Percentiles rank a stretch among this genome's conserved stretches.
Evolutionary conservation across 352 stramenopile genomes (phyloP).

Genomic region (Phytopythium helicoides): DNA sequence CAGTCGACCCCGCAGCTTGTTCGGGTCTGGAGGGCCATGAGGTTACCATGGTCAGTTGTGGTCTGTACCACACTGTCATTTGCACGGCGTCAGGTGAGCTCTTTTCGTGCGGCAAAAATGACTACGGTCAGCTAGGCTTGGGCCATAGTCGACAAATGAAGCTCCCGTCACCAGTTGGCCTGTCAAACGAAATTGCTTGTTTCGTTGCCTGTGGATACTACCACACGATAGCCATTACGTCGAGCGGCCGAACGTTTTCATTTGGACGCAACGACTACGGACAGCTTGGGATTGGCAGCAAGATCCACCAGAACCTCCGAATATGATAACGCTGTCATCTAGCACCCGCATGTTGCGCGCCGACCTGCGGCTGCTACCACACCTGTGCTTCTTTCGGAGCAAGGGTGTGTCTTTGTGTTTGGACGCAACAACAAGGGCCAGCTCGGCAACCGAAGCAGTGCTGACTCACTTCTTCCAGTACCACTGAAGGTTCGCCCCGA

Average conservation of each 20-base stretch:
- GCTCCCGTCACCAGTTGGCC: conserved; percentile 42
- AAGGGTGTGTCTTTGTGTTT: conserved; percentile 84
- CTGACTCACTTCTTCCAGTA: conserved; percentile 78
- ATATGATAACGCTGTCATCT: conserved; percentile 61
- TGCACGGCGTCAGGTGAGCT: conserved; percentile 67
- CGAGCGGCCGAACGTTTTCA: conserved; percentile 59
- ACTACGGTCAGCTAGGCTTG: conserved; percentile 83
- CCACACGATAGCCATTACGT: conserved; percentile 73
- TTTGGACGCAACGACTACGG: conserved; percentile 89
- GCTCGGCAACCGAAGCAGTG: conserved; percentile 80
- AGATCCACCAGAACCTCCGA: conserved; percentile 79
- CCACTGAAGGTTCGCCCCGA: conserved; percentile 80
- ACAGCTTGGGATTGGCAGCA: conserved; percentile 82
- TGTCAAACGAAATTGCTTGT: conserved; percentile 71
- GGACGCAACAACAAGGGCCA: conserved; percentile 89
- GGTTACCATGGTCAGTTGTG: conserved; percentile 76
- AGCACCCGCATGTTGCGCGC: conserved; percentile 69
- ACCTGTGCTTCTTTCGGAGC: conserved; percentile 80
- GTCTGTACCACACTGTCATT: conserved; percentile 83
- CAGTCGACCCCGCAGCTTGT: conserved; percentile 72
- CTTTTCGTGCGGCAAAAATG: conserved; percentile 85
- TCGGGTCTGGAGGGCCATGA: conserved; percentile 68
- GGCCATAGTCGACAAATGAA: conserved; percentile 81
- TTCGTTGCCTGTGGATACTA: conserved; percentile 89
- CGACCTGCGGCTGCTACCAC: conserved; percentile 86